Evolutionary conservation across 106 monocot genomes (phyloP), one percentile per base, ranked within the genome.

Genomic region (Dioscorea alata): DNA sequence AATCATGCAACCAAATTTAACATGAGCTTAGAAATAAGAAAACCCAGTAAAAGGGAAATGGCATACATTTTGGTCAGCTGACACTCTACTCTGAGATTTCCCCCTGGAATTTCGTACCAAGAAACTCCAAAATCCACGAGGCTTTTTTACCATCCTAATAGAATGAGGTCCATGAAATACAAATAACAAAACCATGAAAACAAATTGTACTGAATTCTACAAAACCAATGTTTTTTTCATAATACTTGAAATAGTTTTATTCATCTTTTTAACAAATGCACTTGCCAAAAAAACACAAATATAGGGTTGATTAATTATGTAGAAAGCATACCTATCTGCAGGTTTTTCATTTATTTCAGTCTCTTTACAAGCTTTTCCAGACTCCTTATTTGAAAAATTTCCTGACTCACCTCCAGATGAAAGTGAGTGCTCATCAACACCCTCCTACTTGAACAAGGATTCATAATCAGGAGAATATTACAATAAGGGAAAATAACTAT

Each of bases 121-220:
- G 76, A 83, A 92, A 68, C 69, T 84, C 97, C 89, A 92, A 57
- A 97, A 85, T 51, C 80, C 75, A 63, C 63, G 83, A 51, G 65
- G 74, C 66, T 88, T 79, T 57, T 35, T 72, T 49, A 64, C 68
- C 65, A 56, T 21, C 72, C 79, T 76, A 77, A 69, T 23, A 77
- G 51, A 83, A 48, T 7, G 68, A 62, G 53, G 9, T 56, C 61
- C 61, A 75, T 53, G 42, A 63, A 69, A 33, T 21, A 53, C 48
- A 67, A 10, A 18, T 23, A 12, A 49, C 42, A 62, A 0, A 52
- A 68, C 22, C 24, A 48, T 20, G 33, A 16, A 21, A 73, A 34
- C 8, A 54, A 42, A 42, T 42, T 42, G 42, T 28, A 28, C 42
- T 42, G 42, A 10, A 42, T 42, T 42, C 42, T 10, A 42, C 42